Evolutionary conservation across 148 eudicot genomes (phyloP), one percentile per base, ranked within the genome.

Genomic region (Chenopodium formosanum): DNA sequence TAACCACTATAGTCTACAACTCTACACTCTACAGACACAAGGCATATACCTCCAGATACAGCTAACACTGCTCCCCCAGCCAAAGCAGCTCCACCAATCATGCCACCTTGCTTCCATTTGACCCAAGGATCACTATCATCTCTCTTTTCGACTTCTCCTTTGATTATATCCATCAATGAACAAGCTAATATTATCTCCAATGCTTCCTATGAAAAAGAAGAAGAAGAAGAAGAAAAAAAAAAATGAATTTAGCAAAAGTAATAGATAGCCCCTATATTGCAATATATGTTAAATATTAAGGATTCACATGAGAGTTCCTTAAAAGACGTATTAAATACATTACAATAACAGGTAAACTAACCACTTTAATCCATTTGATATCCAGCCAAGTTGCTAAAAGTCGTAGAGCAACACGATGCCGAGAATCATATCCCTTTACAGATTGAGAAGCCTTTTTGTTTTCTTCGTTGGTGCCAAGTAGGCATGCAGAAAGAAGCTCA

Each of bases 31-130:
- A 13, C 16, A 71, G 31, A 44, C 32, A 74, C n/a, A 7, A 34
- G 46, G 47, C 73, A 72, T 83, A 80, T 90, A 94, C 98, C 98
- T 52, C 97, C 98, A 83, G 92, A 91, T 58, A 91, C 83, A 68
- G 97, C 97, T 92, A 94, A 77, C 76, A 91, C 87, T 66, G 94
- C 86, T 82, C 98, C 98, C 66, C 98, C 98, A 23, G 98, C 91
- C 86, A 94, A 66, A 79, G 97, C 97, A 82, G 97, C 97, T 78
- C 91, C 97, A 72, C 98, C 98, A 77, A 94, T 87, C 53, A 92
- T 88, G 65, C 93, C 94, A 84, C 92, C 91, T 76, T 93, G 91
- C 88, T 89, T 92, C 98, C 97, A 94, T 83, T 87, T 89, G 70
- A 84, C 91, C 92, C 84, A 88, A 74, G 86, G 34, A 77, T 84